Evolutionary conservation across 148 eudicot genomes (phyloP).

Genomic region (Simmondsia chinensis): DNA sequence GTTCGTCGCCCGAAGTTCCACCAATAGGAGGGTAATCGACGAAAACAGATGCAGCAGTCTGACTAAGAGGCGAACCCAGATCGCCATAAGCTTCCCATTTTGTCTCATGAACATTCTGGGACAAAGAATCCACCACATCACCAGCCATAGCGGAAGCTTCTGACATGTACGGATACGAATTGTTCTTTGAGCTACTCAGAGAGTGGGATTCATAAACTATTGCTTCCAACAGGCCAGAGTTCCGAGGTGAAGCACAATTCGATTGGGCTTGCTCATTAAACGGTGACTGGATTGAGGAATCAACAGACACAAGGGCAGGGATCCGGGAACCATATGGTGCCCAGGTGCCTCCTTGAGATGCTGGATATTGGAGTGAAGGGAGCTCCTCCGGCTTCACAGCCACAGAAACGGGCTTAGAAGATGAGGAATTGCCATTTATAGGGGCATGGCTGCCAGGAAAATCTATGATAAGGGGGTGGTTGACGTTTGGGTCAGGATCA

Average conservation of each 20-base stretch:
- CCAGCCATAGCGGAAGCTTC: slow-evolving; percentile 14
- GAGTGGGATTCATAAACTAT: slow-evolving; percentile 45
- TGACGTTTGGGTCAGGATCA: slow-evolving; percentile 25
- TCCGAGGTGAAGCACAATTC: slow-evolving; percentile 39
- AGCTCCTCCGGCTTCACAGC: slow-evolving; percentile 88
- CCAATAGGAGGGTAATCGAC: slow-evolving; percentile 35
- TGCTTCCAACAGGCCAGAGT: slow-evolving; percentile 67
- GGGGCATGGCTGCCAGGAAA: slow-evolving; percentile 58
- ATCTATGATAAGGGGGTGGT: slow-evolving; percentile 20
- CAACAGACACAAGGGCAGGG: slow-evolving; percentile 59
- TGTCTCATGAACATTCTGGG: slow-evolving; percentile 22
- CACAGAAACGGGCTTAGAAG: slow-evolving; percentile 57
- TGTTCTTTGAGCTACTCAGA: slow-evolving; percentile 28
- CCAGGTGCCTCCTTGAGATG: slow-evolving; percentile 40
- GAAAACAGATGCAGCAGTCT: slow-evolving; percentile 47
- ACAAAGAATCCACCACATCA: slow-evolving; percentile 28
- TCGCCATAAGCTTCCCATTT: slow-evolving; percentile 50
- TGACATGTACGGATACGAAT: slow-evolving; percentile 16
- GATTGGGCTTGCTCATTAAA: slow-evolving; percentile 43
- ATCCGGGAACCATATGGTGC: slow-evolving; percentile 36
- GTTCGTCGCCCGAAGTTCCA: slow-evolving; percentile 43
- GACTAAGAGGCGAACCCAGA: slow-evolving; percentile 60
- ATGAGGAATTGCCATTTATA: slow-evolving; percentile 59
- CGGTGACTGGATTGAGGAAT: slow-evolving; percentile 50
- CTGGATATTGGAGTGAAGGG: slow-evolving; percentile 87